Evolutionary conservation across 129 eudicot species (phyloP), one percentile per base, ranked within the genome.

Genomic region (Rutidosis leptorrhynchoides): DNA sequence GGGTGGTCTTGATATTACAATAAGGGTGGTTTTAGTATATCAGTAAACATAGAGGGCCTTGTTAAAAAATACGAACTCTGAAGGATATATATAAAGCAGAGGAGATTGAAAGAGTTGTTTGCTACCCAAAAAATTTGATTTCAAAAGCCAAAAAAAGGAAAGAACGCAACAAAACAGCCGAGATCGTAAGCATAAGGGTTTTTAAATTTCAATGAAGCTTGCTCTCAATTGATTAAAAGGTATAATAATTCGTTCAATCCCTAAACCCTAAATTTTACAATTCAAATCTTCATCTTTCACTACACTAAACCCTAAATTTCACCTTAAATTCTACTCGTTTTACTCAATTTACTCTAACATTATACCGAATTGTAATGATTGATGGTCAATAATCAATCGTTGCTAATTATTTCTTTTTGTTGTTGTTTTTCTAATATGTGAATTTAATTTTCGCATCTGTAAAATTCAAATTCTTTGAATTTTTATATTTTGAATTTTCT

Each of bases 91-190:
- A 74, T 67, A 74, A 74, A 58, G 79, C 68, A 43, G 62, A 74
- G 73, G 67, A 74, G 74, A 74, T 67, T 74, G 74, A 74, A 74
- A 67, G 77, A 72, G 79, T 56, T 51, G 55, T 56, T 74, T 65
- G 53, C 45, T 56, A 57, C 79, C 73, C 68, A 74, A 46, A 22
- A 22, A 46, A 67, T 67, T 66, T 66, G 68, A 66, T 74, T 74
- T 35, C 68, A 74, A 74, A 74, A 74, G 55, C 43, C 24, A 67
- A 74, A 67, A 52, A 73, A 64, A 74, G 45, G 62, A 46, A 56
- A 28, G 20, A 55, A 20, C 72, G 29, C 32, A 58, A 46, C 15
- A 28, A 22, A 21, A 72, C 33, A 64, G 71, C 46, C n/a, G 46
- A 40, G 46, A 40, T 40, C 46, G n/a, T 40, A 40, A 73, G 56